Evolutionary conservation across 2,329 filamentous ascomycete species (phyloP), one percentile per base, ranked within the genome.

Genomic region (Xylariaceae sp.): DNA sequence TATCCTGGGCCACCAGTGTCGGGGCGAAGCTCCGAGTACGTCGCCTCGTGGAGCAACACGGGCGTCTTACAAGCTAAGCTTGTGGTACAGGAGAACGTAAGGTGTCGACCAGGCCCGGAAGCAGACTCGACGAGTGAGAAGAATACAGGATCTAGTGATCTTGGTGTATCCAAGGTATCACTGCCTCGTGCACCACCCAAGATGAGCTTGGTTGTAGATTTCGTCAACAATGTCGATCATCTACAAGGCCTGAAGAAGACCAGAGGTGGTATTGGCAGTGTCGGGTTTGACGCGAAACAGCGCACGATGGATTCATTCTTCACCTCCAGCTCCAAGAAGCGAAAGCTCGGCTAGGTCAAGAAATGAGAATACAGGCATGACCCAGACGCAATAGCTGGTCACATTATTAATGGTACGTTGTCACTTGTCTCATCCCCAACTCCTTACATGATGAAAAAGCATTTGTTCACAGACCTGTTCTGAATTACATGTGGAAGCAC

Each of bases 391-490:
- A n/a, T n/a, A n/a, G n/a, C n/a, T n/a, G n/a, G n/a, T n/a, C n/a
- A n/a, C n/a, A n/a, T n/a, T n/a, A n/a, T n/a, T n/a, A n/a, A n/a
- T 26, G 22, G 22, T 26, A 26, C 6, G 22, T 26, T 26, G 6
- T 26, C 22, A 6, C 11, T 26, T 26, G 6, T 26, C 6, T 26
- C 45, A 19, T 17, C 24, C 34, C 39, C 22, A 42, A 34, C 76
- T 26, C 11, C 71, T 76, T 72, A 71, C 60, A 79, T 87, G 85
- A 87, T 85, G 82, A 88, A 70, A 76, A 64, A 59, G 68, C 75
- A 72, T 71, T 68, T 26, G 70, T 78, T 84, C 84, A 88, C 83
- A 88, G 84, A 89, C 84, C 85, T 89, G 84, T 85, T 84, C 85
- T 75, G 82, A 88, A 66, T 60, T 62, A 57, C 52, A 73, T 87